Percentiles rank a stretch among this genome's conserved stretches.
phyloP scores from a whole-genome alignment of 164 flowering plant genomes.

The Hamamelis virginiana region DNA sequence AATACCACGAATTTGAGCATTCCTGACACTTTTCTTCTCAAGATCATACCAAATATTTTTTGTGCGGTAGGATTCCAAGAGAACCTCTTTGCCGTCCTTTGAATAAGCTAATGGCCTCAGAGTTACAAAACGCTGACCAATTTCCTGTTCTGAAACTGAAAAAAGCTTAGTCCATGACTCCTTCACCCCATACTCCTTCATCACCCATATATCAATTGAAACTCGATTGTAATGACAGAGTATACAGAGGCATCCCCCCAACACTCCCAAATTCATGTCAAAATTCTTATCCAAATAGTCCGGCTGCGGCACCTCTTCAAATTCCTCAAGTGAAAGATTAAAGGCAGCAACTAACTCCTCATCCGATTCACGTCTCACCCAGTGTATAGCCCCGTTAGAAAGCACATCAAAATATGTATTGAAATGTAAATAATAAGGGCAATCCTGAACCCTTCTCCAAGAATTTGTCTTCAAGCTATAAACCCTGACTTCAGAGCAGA shows the following conservation, averaged over 20 bases:
- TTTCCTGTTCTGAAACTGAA: background rate
- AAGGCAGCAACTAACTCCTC: slow-evolving; percentile 14
- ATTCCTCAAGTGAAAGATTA: slow-evolving; percentile 19
- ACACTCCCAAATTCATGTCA: slow-evolving; percentile 11
- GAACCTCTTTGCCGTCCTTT: slow-evolving; percentile 2
- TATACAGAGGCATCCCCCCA: slow-evolving; percentile 7
- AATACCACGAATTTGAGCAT: background rate
- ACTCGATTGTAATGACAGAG: background rate
- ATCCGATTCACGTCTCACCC: slow-evolving; percentile 5
- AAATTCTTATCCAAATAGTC: background rate
- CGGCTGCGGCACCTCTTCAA: slow-evolving; percentile 7
- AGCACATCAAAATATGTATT: slow-evolving; percentile 1
- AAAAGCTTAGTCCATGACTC: slow-evolving; percentile 29
- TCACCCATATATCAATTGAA: slow-evolving; percentile 23
- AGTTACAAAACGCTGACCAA: background rate
- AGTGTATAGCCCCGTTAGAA: slow-evolving; percentile 24
- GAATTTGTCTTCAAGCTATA: slow-evolving; percentile 18
- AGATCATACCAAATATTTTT: slow-evolving; percentile 24
- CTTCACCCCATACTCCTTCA: slow-evolving; percentile 33
- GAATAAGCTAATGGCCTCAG: slow-evolving; percentile 23
- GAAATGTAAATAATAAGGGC: slow-evolving; percentile 10
- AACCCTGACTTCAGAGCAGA: slow-evolving; percentile 25
- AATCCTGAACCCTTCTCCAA: slow-evolving; percentile 19
- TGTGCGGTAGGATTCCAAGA: slow-evolving; percentile 10
- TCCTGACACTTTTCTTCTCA: background rate